Evolutionary conservation across 2,329 filamentous ascomycete genomes (phyloP), one percentile per base, ranked within the genome.

Genomic region (Pseudogymnoascus sp.): DNA sequence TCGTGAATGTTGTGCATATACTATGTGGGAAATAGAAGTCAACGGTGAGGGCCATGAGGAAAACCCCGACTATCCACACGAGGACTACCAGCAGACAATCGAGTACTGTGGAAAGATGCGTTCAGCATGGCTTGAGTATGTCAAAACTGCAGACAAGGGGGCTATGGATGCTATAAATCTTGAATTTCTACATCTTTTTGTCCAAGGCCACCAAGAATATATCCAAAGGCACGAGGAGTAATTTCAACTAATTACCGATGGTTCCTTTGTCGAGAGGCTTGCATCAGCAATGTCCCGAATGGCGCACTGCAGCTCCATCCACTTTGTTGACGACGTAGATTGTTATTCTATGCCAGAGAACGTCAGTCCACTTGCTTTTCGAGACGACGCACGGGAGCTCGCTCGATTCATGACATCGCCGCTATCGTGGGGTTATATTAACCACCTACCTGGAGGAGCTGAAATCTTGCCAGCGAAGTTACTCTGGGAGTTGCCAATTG

Each of bases 181-280:
- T 19, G 37, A 23, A 43, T 28, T 13, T 19, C 21, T 45, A 37
- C 14, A 21, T 23, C 13, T 62, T 48, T 31, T 62, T 8, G 21
- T 21, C 23, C 36, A 62, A 34, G 43, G 43, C 13, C 43, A 25
- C 13, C 21, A 25, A 25, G 21, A 48, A 48, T 48, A 48, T 23
- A 48, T 48, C 14, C 43, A 48, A n/a, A 48, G 13, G 13, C 6
- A 48, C 6, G 43, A 48, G 43, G 43, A 48, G 43, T 13, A 48
- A 48, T 48, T 62, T 48, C 61, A 62, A 48, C 61, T 62, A 45
- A 62, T 62, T 34, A 48, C 37, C 19, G 21, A 48, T 48, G 61
- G 61, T n/a, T 62, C 61, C 7, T 62, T 62, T 21, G 23, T 62
- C 45, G 39, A 62, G 11, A 62, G 28, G n/a, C 36, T 62, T 34